Conservation (phyloP, 768 basidiomycete genomes). For the Leccinum broughii region DNA sequence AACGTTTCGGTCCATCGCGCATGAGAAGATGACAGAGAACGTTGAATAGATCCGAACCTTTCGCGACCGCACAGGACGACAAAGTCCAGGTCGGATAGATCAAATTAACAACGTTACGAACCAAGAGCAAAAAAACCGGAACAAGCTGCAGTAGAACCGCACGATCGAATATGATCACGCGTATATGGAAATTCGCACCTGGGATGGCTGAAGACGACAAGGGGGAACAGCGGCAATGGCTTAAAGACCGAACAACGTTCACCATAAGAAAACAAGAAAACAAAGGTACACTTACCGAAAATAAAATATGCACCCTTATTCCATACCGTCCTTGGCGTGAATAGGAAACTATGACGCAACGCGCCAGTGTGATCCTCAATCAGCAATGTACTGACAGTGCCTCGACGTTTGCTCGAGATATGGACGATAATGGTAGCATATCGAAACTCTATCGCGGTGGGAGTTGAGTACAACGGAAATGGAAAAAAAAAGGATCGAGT, state of each 20-base stretch:
- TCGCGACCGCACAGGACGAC: background rate
- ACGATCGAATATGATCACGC: background rate
- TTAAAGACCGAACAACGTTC: background rate
- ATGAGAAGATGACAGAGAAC: background rate
- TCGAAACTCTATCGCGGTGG: too few species aligned
- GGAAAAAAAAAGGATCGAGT: background rate
- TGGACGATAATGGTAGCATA: background rate
- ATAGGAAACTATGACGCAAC: background rate
- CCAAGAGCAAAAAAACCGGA: background rate
- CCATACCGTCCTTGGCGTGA: too few species aligned
- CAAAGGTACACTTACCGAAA: background rate
- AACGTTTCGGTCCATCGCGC: conserved; percentile 2
- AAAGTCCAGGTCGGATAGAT: background rate
- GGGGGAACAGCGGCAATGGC: background rate
- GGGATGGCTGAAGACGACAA: background rate
- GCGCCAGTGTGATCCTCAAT: background rate
- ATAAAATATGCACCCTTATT: background rate
- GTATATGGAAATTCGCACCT: background rate
- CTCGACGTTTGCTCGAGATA: background rate
- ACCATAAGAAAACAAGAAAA: background rate
- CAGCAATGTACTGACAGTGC: background rate
- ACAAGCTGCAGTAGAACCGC: background rate
- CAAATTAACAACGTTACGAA: conserved; percentile 3
- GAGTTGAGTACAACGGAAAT: background rate
- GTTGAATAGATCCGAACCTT: background rate